Conservation (phyloP, 164 flowering plant genomes). For the Piper betle region DNA sequence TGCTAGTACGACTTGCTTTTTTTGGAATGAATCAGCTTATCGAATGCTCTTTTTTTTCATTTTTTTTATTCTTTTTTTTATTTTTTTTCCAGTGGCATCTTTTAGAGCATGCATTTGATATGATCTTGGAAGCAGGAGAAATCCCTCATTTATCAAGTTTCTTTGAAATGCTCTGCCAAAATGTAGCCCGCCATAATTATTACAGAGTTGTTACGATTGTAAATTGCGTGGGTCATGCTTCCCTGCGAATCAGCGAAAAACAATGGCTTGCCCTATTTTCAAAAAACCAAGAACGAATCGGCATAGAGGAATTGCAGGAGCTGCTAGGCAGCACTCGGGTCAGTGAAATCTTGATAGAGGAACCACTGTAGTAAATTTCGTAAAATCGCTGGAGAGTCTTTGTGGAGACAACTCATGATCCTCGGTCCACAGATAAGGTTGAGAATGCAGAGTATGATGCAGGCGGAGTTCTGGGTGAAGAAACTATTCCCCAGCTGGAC, state of each 20-base stretch:
- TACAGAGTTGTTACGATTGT: conserved; percentile 42
- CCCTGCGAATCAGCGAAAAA: conserved; percentile 50
- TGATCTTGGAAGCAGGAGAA: conserved; percentile 66
- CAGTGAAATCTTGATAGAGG: conserved; percentile 21
- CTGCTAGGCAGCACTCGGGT: conserved; percentile 24
- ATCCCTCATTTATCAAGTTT: conserved; percentile 51
- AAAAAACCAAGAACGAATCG: conserved; percentile 27
- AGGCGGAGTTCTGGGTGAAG: background rate
- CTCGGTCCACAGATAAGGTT: background rate
- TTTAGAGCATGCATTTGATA: conserved; percentile 82
- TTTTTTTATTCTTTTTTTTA: conserved; percentile 2
- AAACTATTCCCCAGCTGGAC: background rate
- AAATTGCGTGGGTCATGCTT: conserved; percentile 53
- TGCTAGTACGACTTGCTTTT: background rate
- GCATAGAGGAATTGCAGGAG: conserved; percentile 20
- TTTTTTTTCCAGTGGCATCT: conserved; percentile 47
- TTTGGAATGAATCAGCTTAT: background rate
- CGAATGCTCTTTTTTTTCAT: background rate
- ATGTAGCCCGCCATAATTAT: conserved; percentile 25
- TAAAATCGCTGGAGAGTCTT: conserved; percentile 32
- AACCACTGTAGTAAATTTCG: conserved; percentile 40
- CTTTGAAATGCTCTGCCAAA: conserved; percentile 62
- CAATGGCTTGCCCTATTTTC: conserved; percentile 62
- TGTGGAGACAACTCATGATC: conserved; percentile 14
- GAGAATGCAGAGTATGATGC: background rate